Base-by-base conservation (phyloP, 176 grass and related monocot species). In the maize (Zea mays) region DNA sequence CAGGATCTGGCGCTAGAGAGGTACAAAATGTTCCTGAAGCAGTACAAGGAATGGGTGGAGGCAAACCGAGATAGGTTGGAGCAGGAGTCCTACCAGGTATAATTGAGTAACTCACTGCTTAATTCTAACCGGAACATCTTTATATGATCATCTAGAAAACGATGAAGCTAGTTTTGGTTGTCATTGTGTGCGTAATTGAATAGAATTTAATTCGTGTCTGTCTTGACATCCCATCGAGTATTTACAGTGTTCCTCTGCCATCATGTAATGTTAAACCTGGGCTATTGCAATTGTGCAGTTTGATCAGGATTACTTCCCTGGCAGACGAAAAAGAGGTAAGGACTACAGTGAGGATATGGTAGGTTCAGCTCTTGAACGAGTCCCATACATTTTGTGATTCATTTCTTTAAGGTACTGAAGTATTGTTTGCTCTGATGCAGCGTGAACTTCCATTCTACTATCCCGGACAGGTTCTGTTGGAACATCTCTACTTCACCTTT, bases 381-480 rank as follows among this genome's bases (percentile, higher is more conserved):
- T 17, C 41, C 34, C 36, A 40, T 67, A 55, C 62, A 16, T 42
- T 67, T 8, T 67, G 17, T 40, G 6, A 35, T 72, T 40, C 4
- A 35, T 48, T 71, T 41, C 62, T n/a, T 47, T 41, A 71, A 48
- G 48, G 39, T 82, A 41, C 10, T 86, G 65, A 77, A 85, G 7
- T 80, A 52, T 74, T 78, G 39, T 69, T 85, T 93, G 27, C 72
- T 81, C 78, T 65, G 17, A 5, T 98, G 89, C 87, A 98, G 95
- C 89, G 90, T 81, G 91, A 98, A 85, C 91, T 98, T 86, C 91
- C 95, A 83, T 97, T 97, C 86, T 88, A 94, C 82, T 97, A 97
- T 82, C 89, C 95, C 86, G 95, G 95, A 85, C 95, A 97, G 95
- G 95, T 97, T 84, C 48, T 56, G 72, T 72, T 79, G 33, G n/a